These are phyloP conservation scores for Diaporthe capsici DNA, from an alignment of 2,329 filamentous ascomycete genomes.

Conservation along the genomic window DNA sequence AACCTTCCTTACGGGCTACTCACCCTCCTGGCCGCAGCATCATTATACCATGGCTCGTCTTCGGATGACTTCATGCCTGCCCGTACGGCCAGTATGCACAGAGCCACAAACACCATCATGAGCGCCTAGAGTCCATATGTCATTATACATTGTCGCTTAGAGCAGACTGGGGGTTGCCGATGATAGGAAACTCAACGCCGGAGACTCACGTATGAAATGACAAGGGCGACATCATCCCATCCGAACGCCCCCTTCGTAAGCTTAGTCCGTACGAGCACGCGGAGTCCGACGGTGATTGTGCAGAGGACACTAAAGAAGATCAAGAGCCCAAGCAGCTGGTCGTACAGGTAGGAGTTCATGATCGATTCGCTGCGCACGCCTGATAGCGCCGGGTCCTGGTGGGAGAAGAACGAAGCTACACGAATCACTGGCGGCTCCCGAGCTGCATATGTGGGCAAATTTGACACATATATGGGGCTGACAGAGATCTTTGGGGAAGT, in stretches of 20 bases:
- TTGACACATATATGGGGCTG: slow-evolving; percentile 1
- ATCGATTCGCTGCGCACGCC: neutral
- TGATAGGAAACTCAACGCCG: neutral
- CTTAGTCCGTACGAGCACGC: slow-evolving; percentile 33
- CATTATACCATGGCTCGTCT: slow-evolving; percentile 10
- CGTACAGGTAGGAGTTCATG: slow-evolving; percentile 18
- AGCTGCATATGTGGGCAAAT: slow-evolving; percentile 18
- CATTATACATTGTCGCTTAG: neutral
- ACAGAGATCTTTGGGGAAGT: neutral
- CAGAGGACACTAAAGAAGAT: slow-evolving; percentile 38
- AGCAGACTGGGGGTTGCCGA: neutral
- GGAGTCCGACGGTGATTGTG: slow-evolving; percentile 40
- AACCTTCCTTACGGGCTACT: neutral
- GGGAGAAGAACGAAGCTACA: neutral
- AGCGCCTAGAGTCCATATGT: slow-evolving; percentile 1
- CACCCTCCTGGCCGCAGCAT: neutral
- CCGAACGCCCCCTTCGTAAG: slow-evolving; percentile 38
- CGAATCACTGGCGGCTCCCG: neutral
- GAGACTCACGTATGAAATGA: slow-evolving; percentile 37
- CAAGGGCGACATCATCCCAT: slow-evolving; percentile 38
- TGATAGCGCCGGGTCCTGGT: slow-evolving; percentile 1
- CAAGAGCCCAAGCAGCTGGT: slow-evolving; percentile 27
- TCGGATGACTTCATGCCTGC: neutral
- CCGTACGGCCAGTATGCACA: neutral
- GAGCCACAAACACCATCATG: slow-evolving; percentile 30